phyloP scores from a whole-genome alignment of 148 eudicot genomes.

The Rhododendron williamsianum region DNA sequence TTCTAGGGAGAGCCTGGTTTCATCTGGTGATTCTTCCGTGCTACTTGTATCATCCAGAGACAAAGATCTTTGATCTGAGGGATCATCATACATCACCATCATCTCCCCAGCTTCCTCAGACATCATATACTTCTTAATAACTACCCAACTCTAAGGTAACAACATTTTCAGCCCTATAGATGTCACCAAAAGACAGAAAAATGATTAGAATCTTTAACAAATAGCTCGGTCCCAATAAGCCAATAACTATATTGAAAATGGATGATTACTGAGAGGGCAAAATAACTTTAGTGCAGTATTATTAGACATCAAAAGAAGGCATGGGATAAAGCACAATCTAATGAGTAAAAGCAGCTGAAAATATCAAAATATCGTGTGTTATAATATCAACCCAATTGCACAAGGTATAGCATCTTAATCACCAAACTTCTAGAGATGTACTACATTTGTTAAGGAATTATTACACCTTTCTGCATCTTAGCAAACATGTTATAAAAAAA shows the following conservation, averaged over 20 bases:
- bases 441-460: background rate
- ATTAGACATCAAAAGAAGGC: background rate
- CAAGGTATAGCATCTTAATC: background rate
- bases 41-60: conserved; percentile 82
- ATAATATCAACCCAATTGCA: background rate
- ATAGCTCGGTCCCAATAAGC: background rate
- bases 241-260: background rate
- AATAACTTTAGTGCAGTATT: background rate
- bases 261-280: background rate
- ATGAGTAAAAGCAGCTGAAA: background rate
- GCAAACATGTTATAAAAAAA: background rate
- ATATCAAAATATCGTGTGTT: background rate
- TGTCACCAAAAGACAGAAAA: background rate
- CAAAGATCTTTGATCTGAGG: conserved; percentile 73
- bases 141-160: conserved; percentile 8
- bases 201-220: background rate
- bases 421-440: background rate
- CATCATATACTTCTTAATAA: conserved; percentile 28
- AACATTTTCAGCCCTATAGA: conserved; percentile 12
- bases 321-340: background rate
- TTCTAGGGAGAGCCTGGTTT: conserved; percentile 53
- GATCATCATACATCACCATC: conserved; percentile 65
- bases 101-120: conserved; percentile 54
- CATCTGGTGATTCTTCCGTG: conserved; percentile 76
- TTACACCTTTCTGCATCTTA: background rate